Evolutionary conservation across 176 grass and related monocot genomes (phyloP), one percentile per base, ranked within the genome.

Genomic region (Phoenix dactylifera): DNA sequence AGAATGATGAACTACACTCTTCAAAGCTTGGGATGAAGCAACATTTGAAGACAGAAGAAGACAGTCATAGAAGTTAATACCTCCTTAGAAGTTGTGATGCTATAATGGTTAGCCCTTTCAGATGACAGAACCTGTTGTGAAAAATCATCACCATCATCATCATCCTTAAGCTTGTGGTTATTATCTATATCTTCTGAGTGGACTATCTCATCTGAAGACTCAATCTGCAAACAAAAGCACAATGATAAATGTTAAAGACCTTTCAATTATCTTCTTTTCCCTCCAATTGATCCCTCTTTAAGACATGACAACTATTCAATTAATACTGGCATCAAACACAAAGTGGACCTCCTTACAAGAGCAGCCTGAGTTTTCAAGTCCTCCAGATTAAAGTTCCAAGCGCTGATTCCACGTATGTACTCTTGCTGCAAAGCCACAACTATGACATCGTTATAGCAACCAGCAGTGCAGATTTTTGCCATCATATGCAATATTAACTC

Each of bases 381-480:
- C 58, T 98, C 93, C 51, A 98, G 63, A 86, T 98, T 98, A 75
- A 98, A 98, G 73, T 98, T 98, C 93, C 93, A 98, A 60, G 87
- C 93, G 76, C 93, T 98, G 62, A 98, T 92, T 70, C 88, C 93
- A 55, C 73, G 71, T 71, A 92, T 98, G 75, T 98, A 98, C 74
- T 92, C 82, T 89, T 74, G 86, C 93, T 98, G 87, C 66, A 82
- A 79, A 35, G 59, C 0, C 74, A 68, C 55, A 53, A 61, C 48
- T 23, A 14, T 79, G 32, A 23, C 26, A 72, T 49, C 61, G 67
- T 65, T 55, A 72, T 29, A 57, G 64, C 18, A 76, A 4, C 44
- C 7, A 50, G 51, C 4, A 63, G 3, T 54, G 44, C 35, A 16
- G 10, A 50, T 20, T 23, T 49, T 64, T 50, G 32, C 4, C 22